Conservation (phyloP, 108 stramenopile genomes). For the Fistulifera solaris region DNA sequence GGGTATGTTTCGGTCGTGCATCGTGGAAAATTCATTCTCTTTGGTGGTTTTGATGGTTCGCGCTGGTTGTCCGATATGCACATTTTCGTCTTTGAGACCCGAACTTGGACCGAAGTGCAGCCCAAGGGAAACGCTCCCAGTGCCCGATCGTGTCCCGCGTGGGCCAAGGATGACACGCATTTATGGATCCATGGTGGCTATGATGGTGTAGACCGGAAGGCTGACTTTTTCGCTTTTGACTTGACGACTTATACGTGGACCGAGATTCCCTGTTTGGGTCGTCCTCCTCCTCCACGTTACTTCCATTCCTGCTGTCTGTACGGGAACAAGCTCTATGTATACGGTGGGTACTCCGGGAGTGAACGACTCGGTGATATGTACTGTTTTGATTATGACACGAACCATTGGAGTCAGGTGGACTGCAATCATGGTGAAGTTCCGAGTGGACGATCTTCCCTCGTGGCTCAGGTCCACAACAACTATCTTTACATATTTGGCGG, state of each 20-base stretch:
- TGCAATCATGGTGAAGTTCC: constrained; percentile 57
- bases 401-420: constrained; percentile 66
- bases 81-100: constrained; percentile 67
- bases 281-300: constrained; percentile 80
- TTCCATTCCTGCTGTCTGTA: constrained; percentile 90
- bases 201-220: constrained; percentile 87
- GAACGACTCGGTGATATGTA: constrained; percentile 88
- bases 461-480: constrained; percentile 84
- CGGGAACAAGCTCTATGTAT: constrained; percentile 79
- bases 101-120: constrained; percentile 57
- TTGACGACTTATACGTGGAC: constrained; percentile 81
- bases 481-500: constrained; percentile 84
- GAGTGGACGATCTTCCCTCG: constrained; percentile 81
- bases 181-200: constrained; percentile 88
- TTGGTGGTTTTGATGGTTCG: constrained; percentile 87
- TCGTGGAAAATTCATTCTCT: constrained; percentile 79
- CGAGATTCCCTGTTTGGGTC: constrained; percentile 77
- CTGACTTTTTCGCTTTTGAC: constrained; percentile 86
- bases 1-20: constrained; percentile 89
- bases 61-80: constrained; percentile 85
- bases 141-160: constrained; percentile 79
- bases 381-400: constrained; percentile 60
- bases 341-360: constrained; percentile 86
- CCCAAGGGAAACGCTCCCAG: constrained; percentile 42
- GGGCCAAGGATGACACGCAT: constrained; percentile 75